phyloP scores from a whole-genome alignment of 2,329 filamentous ascomycete genomes.

The Colletotrichum sp. region DNA sequence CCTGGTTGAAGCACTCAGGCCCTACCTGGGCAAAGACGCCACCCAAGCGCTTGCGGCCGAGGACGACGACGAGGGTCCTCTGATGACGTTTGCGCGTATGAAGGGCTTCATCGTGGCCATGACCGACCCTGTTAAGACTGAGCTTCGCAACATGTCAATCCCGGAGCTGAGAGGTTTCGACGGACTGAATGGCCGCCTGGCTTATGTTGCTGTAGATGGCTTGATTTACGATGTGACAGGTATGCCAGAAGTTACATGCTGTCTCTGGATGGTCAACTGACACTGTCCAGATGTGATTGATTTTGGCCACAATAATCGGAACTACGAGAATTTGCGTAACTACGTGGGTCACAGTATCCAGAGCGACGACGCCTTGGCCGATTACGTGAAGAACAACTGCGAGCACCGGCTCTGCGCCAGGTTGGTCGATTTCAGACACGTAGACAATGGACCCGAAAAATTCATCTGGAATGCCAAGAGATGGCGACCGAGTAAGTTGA shows the following conservation, averaged over 20 bases:
- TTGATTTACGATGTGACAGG: constrained; percentile 21
- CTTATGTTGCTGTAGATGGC: background rate
- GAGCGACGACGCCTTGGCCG: background rate
- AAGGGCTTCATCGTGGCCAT: background rate
- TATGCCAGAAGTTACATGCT: background rate
- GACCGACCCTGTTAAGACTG: background rate
- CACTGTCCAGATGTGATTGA: background rate
- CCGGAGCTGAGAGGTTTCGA: background rate
- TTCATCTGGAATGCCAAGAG: background rate
- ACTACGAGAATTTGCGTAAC: background rate
- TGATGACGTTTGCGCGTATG: background rate
- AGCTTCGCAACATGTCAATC: background rate
- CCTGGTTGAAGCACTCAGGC: background rate
- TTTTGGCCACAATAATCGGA: background rate
- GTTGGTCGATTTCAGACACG: background rate
- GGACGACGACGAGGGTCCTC: background rate
- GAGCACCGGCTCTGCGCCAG: background rate
- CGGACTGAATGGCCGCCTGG: background rate
- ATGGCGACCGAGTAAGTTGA: background rate
- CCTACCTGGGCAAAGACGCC: background rate
- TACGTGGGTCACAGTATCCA: background rate
- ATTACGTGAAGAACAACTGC: background rate
- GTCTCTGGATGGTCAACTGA: background rate
- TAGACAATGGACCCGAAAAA: no score
- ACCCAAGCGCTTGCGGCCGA: background rate